Conservation (phyloP, 257 asterid species). For the Craterostigma plantagineum region DNA sequence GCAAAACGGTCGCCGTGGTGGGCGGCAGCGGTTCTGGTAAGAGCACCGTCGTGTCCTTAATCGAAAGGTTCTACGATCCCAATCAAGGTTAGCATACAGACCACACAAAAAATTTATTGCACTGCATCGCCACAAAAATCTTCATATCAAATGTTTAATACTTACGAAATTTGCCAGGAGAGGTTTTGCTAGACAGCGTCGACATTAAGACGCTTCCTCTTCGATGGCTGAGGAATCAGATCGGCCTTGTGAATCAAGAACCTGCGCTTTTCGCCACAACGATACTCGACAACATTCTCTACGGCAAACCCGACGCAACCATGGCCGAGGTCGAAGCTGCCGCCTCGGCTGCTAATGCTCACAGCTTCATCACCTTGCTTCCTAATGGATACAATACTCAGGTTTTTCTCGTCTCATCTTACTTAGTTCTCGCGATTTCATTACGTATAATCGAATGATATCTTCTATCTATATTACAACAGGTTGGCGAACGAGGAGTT, state of each 20-base stretch:
- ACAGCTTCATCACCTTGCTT: constrained; percentile 71
- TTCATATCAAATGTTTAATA: background rate
- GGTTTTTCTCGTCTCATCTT: constrained; percentile 26
- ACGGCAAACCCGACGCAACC: constrained; percentile 91
- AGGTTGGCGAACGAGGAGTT: constrained; percentile 87
- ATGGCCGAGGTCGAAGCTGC: constrained; percentile 90
- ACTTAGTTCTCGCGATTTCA: too few species aligned
- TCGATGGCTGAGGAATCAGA: constrained; percentile 83
- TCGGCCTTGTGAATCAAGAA: constrained; percentile 97
- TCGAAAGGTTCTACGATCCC: constrained; percentile 95
- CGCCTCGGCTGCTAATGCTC: constrained; percentile 90
- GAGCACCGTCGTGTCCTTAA: constrained; percentile 84
- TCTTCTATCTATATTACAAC: background rate
- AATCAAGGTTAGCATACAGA: constrained; percentile 48
- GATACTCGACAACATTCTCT: constrained; percentile 77
- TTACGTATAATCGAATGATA: background rate
- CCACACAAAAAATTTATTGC: too few species aligned
- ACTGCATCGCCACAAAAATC: too few species aligned
- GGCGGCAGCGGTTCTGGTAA: constrained; percentile 99
- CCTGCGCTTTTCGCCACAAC: constrained; percentile 98
- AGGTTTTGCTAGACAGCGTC: constrained; percentile 64
- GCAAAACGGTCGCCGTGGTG: constrained; percentile 90
- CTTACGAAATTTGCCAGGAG: constrained; percentile 32
- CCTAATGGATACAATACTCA: constrained; percentile 92
- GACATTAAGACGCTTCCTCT: constrained; percentile 75